These are phyloP conservation scores for Phytophthora aleatoria DNA, from an alignment of 352 stramenopile genomes.

Conservation along the genomic window DNA sequence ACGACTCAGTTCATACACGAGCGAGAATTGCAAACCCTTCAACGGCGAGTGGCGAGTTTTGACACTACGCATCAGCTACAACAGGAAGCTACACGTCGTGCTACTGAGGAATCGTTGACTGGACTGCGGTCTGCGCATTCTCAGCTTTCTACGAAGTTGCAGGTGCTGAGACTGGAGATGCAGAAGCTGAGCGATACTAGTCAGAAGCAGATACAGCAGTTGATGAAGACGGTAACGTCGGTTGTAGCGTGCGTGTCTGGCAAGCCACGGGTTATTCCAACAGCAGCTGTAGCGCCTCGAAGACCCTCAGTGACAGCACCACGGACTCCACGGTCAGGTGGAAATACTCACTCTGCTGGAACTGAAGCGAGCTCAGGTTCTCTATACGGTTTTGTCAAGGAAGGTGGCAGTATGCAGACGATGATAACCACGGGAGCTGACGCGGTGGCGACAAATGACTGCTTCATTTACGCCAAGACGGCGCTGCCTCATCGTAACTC, in stretches of 20 bases:
- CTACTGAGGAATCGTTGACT: no score
- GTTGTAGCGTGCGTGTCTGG: not conserved
- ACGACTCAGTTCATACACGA: constrained; percentile 19
- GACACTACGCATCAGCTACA: constrained; percentile 33
- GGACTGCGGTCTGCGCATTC: no score
- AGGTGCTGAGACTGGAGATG: constrained; percentile 31
- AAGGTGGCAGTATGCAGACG: no score
- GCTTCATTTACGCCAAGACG: constrained; percentile 55
- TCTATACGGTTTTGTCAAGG: no score
- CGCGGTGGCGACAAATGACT: constrained; percentile 20
- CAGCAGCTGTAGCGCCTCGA: constrained; percentile 6
- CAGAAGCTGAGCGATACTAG: constrained; percentile 38
- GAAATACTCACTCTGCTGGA: not conserved
- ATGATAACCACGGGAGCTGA: no score
- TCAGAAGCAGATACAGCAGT: constrained; percentile 37
- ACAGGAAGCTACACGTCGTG: constrained; percentile 2
- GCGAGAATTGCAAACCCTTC: constrained; percentile 21
- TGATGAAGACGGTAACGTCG: constrained; percentile 28
- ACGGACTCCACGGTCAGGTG: constrained; percentile 12
- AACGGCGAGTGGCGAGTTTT: constrained; percentile 35
- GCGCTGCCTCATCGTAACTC: constrained; percentile 27
- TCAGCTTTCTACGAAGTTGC: no score
- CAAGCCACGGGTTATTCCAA: constrained; percentile 6
- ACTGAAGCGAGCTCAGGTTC: no score
- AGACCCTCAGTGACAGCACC: constrained; percentile 7